phyloP scores from a whole-genome alignment of 164 flowering plant genomes.

The Magnolia kwangsiensis region DNA sequence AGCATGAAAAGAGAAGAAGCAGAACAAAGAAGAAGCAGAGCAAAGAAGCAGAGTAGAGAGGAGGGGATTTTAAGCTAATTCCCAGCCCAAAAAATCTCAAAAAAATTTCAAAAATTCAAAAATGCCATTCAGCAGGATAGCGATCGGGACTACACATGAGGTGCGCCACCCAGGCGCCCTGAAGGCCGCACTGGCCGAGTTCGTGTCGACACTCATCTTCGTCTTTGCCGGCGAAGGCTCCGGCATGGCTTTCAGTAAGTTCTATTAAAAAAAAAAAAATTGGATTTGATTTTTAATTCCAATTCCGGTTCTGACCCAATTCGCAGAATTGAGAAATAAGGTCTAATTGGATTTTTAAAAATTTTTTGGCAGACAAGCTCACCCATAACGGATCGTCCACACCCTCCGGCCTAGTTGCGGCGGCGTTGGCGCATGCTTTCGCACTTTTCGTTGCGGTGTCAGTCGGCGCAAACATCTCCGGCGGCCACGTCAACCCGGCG shows the following conservation, averaged over 20 bases:
- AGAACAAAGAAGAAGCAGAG: conserved; percentile 4
- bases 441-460: conserved; percentile 45
- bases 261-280: background rate
- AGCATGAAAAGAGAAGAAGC: conserved; percentile 5
- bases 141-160: conserved; percentile 49
- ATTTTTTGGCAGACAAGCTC: conserved; percentile 28
- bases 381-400: conserved; percentile 33
- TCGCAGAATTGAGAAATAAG: no score
- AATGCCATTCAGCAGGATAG: conserved; percentile 55
- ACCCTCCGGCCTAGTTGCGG: conserved; percentile 53
- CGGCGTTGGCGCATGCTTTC: conserved; percentile 58
- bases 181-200: conserved; percentile 67
- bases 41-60: background rate
- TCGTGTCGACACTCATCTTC: conserved; percentile 52
- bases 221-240: conserved; percentile 71
- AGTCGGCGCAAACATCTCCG: conserved; percentile 51
- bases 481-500: conserved; percentile 56
- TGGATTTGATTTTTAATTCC: background rate
- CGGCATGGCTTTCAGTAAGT: conserved; percentile 54
- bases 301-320: background rate
- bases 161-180: conserved; percentile 50
- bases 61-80: background rate
- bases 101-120: background rate
- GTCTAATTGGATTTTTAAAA: background rate
- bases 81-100: background rate